Conservation (phyloP, 2,329 filamentous ascomycete species). For the Fusarium sterilihyphosum region DNA sequence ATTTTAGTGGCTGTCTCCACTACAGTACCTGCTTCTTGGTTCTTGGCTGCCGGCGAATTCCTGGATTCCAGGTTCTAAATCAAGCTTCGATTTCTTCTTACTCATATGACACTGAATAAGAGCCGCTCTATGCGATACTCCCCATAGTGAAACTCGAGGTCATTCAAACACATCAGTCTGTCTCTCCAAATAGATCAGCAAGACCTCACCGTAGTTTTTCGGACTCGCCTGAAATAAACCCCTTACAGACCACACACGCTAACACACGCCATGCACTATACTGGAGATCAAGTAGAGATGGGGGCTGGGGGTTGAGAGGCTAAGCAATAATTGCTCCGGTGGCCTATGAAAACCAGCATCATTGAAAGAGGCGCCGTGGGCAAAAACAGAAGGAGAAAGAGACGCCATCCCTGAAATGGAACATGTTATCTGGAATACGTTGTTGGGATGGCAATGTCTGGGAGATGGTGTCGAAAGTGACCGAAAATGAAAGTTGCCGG, state of each 20-base stretch:
- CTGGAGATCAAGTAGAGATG: neutral
- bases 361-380: neutral
- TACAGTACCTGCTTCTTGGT: constrained; percentile 10
- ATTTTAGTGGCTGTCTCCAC: constrained; percentile 16
- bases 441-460: neutral
- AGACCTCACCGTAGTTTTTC: neutral
- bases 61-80: constrained; percentile 2
- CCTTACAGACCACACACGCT: constrained; percentile 14
- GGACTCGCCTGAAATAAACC: constrained; percentile 1
- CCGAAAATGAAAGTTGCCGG: constrained; percentile 1
- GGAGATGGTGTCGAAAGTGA: neutral
- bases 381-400: constrained; percentile 17
- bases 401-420: neutral
- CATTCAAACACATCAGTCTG: neutral
- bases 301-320: constrained; percentile 6
- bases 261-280: constrained; percentile 13
- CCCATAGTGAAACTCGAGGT: neutral
- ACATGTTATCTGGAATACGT: neutral
- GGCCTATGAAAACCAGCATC: constrained; percentile 2
- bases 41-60: constrained; percentile 14
- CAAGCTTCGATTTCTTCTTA: constrained; percentile 9
- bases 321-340: constrained; percentile 12
- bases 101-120: neutral
- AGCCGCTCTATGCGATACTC: constrained; percentile 6
- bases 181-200: neutral